A percentile compares a stretch with the other conserved stretches of the same genome.
Conservation (phyloP, 495 filamentous ascomycete genomes). For the Xylaria bambusicola region DNA sequence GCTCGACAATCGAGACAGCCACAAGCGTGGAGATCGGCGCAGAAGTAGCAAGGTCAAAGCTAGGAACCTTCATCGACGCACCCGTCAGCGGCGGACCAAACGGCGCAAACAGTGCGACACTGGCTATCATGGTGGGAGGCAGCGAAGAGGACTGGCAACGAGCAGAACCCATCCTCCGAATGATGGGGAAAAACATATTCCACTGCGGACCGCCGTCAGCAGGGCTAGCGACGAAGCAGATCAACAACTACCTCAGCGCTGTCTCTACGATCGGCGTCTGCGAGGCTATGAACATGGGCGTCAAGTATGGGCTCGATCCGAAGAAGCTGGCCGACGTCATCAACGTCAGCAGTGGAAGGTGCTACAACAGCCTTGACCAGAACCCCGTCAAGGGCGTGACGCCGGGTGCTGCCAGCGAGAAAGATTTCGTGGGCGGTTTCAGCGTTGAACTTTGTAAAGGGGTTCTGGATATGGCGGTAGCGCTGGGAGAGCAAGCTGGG, state of each 20-base stretch:
- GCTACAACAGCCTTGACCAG: constrained; percentile 20
- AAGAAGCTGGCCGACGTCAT: constrained; percentile 23
- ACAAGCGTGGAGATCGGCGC: constrained; percentile 35
- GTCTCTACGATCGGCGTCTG: constrained; percentile 18
- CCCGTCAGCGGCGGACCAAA: constrained; percentile 49
- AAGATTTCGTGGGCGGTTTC: constrained; percentile 24
- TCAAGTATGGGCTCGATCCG: constrained; percentile 24
- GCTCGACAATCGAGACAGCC: constrained; percentile 38
- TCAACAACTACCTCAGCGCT: constrained; percentile 27
- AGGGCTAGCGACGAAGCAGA: constrained; percentile 24
- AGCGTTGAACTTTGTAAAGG: constrained; percentile 21
- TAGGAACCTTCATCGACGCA: constrained; percentile 38
- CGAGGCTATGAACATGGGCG: constrained; percentile 27
- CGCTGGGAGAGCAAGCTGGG: constrained; percentile 20
- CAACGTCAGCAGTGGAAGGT: constrained; percentile 19
- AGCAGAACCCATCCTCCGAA: constrained; percentile 14
- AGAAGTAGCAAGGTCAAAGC: constrained; percentile 26
- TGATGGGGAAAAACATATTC: constrained; percentile 24
- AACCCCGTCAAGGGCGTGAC: constrained; percentile 25
- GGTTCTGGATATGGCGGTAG: constrained; percentile 18
- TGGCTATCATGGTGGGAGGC: constrained; percentile 40
- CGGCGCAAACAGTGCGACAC: constrained; percentile 41
- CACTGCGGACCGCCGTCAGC: constrained; percentile 21
- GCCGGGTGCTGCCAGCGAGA: constrained; percentile 10
- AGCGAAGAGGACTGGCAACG: constrained; percentile 8